These are phyloP conservation scores for Guadua angustifolia DNA, from an alignment of 176 grass and related monocot species.

Conservation along the genomic window DNA sequence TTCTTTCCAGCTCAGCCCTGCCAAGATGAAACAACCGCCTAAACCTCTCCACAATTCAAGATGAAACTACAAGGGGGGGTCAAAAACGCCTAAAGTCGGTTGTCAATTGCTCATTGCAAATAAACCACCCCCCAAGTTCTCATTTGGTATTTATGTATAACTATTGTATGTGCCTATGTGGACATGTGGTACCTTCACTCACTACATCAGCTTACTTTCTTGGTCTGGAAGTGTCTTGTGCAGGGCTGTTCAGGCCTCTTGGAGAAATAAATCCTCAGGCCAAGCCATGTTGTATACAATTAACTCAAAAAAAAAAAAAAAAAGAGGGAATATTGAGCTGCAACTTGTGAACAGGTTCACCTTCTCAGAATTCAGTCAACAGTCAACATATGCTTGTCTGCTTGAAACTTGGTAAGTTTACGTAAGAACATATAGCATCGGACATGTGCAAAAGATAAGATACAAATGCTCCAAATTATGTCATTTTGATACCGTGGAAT, in stretches of 20 bases:
- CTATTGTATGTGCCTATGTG: not conserved
- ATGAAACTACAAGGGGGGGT: slow-evolving; percentile 1
- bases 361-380: slow-evolving; percentile 16
- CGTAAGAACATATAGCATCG: not conserved
- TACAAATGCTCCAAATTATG: slow-evolving; percentile 12
- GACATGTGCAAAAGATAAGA: slow-evolving; percentile 12
- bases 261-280: not conserved
- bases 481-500: slow-evolving; percentile 19
- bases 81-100: not conserved
- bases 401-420: slow-evolving; percentile 23
- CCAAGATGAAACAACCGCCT: not conserved
- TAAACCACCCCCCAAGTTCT: not conserved
- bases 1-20: slow-evolving; percentile 86
- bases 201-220: slow-evolving; percentile 17
- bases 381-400: not conserved
- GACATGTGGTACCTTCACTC: not conserved
- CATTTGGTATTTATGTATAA: slow-evolving; percentile 20
- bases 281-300: slow-evolving; percentile 9
- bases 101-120: slow-evolving; percentile 1
- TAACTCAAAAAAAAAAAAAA: not conserved
- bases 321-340: not conserved
- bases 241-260: not conserved
- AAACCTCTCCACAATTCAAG: slow-evolving; percentile 23
- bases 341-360: not conserved
- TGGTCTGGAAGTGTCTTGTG: not conserved